Conservation (phyloP, 2,329 filamentous ascomycete species). For the Exophiala dermatitidis region DNA sequence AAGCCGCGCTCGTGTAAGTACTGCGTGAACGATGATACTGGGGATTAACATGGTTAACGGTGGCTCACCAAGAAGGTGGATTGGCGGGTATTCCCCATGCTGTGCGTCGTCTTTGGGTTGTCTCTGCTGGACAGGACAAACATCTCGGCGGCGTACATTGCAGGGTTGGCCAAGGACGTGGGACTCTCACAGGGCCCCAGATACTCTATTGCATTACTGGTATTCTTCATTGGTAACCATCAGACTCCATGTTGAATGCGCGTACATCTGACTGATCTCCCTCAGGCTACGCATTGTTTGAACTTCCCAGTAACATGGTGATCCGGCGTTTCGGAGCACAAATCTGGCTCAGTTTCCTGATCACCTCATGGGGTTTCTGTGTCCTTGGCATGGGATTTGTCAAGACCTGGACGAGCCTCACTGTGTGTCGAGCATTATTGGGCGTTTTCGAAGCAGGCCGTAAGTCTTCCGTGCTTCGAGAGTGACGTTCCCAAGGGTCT, state of each 20-base stretch:
- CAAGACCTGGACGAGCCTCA: conserved; percentile 26
- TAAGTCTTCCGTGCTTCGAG: background rate
- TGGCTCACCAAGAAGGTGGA: background rate
- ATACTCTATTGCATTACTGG: conserved; percentile 64
- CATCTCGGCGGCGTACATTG: conserved; percentile 62
- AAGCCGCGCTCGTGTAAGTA: background rate
- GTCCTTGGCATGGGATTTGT: conserved; percentile 28
- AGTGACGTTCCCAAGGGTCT: too few relatives aligned
- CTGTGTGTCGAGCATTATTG: conserved; percentile 38
- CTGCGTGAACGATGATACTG: too few relatives aligned
- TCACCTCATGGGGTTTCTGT: conserved; percentile 25
- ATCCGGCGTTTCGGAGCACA: conserved; percentile 54
- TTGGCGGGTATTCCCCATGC: conserved; percentile 6
- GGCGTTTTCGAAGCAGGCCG: conserved; percentile 58
- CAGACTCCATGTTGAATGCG: conserved; percentile 19
- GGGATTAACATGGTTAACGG: too few relatives aligned
- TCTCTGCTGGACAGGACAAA: conserved; percentile 70
- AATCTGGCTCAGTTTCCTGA: conserved; percentile 34
- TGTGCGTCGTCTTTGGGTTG: conserved; percentile 5
- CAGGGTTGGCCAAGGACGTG: conserved; percentile 39
- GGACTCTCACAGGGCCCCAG: conserved; percentile 47
- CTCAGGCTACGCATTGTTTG: conserved; percentile 22
- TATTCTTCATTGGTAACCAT: conserved; percentile 54
- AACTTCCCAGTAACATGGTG: conserved; percentile 30
- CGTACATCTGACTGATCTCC: too few relatives aligned